phyloP scores from a whole-genome alignment of 306 rosid species.

The Citrullus colocynthis region DNA sequence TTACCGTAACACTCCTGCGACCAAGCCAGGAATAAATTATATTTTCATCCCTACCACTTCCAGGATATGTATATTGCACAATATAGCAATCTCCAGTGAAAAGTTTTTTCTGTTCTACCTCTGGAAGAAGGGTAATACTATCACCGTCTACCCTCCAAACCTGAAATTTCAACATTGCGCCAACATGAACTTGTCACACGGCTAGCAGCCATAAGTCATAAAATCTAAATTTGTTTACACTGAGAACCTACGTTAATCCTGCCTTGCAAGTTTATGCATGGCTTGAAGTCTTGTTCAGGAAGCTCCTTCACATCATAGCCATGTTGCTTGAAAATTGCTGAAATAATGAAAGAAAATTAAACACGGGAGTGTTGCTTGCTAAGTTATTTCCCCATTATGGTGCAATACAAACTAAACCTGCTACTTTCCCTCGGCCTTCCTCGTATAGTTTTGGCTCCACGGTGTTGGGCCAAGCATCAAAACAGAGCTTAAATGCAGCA shows the following conservation, averaged over 20 bases:
- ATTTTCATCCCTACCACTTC: conserved; percentile 60
- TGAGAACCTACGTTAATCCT: conserved; percentile 50
- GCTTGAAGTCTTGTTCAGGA: conserved; percentile 57
- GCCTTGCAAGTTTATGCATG: conserved; percentile 55
- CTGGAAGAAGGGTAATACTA: conserved; percentile 39
- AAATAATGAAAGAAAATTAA: conserved; percentile 10
- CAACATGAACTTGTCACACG: conserved; percentile 10
- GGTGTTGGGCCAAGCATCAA: conserved; percentile 64
- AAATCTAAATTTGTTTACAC: not conserved
- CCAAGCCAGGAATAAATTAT: conserved; percentile 84
- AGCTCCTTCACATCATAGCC: conserved; percentile 90
- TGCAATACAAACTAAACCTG: conserved; percentile 41
- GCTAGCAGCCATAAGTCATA: not conserved
- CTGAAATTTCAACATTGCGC: conserved; percentile 27
- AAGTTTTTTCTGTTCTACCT: conserved; percentile 43
- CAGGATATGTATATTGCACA: conserved; percentile 56
- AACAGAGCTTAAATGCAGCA: conserved; percentile 48
- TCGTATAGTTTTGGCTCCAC: conserved; percentile 70
- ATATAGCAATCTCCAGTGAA: conserved; percentile 86
- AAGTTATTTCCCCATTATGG: not conserved
- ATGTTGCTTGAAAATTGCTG: conserved; percentile 98
- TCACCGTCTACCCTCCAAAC: conserved; percentile 85
- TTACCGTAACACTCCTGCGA: conserved; percentile 40
- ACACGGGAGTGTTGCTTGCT: conserved; percentile 3
- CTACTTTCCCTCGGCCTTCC: conserved; percentile 95